phyloP scores from a whole-genome alignment of 352 stramenopile species.

The Globisporangium nagaii region DNA sequence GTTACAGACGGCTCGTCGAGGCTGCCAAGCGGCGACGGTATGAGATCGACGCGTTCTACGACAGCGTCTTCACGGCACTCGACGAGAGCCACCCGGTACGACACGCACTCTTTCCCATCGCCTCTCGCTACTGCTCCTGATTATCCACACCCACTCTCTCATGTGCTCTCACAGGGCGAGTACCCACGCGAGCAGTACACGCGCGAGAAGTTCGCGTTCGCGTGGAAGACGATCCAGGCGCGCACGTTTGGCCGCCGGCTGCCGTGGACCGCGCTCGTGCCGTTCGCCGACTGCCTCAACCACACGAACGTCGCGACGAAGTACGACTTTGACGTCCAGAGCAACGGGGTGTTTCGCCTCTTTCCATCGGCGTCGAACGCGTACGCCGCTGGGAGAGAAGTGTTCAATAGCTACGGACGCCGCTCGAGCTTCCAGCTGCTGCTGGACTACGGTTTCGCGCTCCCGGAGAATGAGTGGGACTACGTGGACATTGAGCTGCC shows the following conservation, averaged over 20 bases:
- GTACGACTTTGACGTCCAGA: slow-evolving; percentile 74
- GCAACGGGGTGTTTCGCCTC: slow-evolving; percentile 55
- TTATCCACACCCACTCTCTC: too few relatives aligned
- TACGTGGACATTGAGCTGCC: slow-evolving; percentile 57
- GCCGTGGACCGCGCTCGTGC: slow-evolving; percentile 88
- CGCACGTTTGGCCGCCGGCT: slow-evolving; percentile 88
- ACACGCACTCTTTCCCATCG: neutral
- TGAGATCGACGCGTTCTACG: slow-evolving; percentile 60
- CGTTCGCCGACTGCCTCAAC: slow-evolving; percentile 91
- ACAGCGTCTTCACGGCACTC: slow-evolving; percentile 39
- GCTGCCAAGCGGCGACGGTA: slow-evolving; percentile 34
- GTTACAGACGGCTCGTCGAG: slow-evolving; percentile 33
- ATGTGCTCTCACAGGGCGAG: slow-evolving; percentile 26
- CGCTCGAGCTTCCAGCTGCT: slow-evolving; percentile 85
- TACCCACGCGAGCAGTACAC: slow-evolving; percentile 55
- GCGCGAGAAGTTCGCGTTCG: slow-evolving; percentile 66
- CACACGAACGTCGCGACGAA: slow-evolving; percentile 88
- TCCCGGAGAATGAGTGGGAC: slow-evolving; percentile 88
- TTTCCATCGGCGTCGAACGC: slow-evolving; percentile 53
- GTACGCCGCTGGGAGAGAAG: slow-evolving; percentile 61
- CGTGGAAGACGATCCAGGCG: slow-evolving; percentile 88
- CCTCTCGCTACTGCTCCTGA: too few relatives aligned
- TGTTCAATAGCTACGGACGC: slow-evolving; percentile 91
- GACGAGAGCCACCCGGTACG: slow-evolving; percentile 43
- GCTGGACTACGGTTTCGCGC: slow-evolving; percentile 91